Conservation (phyloP, 441 rosid genomes). For the Populus hybrid region DNA sequence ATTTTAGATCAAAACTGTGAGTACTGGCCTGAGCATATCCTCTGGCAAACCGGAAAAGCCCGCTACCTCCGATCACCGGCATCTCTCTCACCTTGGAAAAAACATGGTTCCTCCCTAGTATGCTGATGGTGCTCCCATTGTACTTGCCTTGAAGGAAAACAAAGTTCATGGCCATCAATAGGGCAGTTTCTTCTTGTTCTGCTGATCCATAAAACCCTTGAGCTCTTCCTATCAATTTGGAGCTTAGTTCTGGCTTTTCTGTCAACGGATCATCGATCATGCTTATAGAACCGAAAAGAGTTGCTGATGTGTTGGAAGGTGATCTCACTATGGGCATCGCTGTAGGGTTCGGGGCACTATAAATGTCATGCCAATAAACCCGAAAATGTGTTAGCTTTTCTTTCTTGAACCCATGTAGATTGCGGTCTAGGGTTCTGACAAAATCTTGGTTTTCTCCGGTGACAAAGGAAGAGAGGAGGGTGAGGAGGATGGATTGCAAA, state of each 20-base stretch:
- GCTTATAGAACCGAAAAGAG: constrained; percentile 28
- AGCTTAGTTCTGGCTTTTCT: constrained; percentile 37
- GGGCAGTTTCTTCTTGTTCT: constrained; percentile 35
- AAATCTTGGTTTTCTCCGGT: constrained; percentile 23
- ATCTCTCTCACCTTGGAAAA: constrained; percentile 51
- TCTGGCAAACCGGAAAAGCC: constrained; percentile 60
- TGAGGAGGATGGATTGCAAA: constrained; percentile 19
- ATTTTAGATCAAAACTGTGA: constrained; percentile 21
- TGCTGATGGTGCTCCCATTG: constrained; percentile 55
- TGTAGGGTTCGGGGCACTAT: constrained; percentile 20
- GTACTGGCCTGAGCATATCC: constrained; percentile 58
- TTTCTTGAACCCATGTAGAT: constrained; percentile 37
- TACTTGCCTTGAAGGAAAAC: constrained; percentile 55
- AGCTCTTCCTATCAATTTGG: constrained; percentile 49
- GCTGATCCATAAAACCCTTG: constrained; percentile 53
- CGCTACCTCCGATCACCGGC: constrained; percentile 77
- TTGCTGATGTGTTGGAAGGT: constrained; percentile 11
- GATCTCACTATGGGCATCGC: constrained; percentile 24
- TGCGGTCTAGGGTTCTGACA: constrained; percentile 33
- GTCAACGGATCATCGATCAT: constrained; percentile 62
- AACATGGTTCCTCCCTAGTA: constrained; percentile 55
- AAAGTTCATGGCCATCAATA: constrained; percentile 63
- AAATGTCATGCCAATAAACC: constrained; percentile 40
- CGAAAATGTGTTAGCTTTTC: constrained; percentile 43
- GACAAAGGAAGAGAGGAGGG: constrained; percentile 21